Percentiles rank a stretch among this genome's conserved stretches.
Conservation (phyloP, 2,329 filamentous ascomycete species). For the Cadophora luteo-olivacea region DNA sequence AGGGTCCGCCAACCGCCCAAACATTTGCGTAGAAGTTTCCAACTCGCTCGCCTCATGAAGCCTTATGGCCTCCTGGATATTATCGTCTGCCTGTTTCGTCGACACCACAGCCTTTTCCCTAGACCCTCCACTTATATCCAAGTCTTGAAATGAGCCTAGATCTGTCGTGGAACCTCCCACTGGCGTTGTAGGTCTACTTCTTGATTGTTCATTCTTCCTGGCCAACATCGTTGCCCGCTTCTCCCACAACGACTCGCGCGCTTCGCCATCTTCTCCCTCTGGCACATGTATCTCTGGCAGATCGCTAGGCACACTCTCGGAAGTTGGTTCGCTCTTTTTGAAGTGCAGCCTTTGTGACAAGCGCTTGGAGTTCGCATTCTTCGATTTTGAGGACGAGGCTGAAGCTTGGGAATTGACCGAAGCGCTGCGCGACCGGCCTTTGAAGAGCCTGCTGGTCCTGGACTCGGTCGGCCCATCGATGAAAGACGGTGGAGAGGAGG, state of each 20-base stretch:
- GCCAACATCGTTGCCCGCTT: slow-evolving; percentile 90
- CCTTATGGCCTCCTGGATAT: slow-evolving; percentile 94
- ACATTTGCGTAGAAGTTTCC: slow-evolving; percentile 81
- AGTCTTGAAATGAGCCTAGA: slow-evolving; percentile 31
- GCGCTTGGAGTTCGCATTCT: slow-evolving; percentile 46
- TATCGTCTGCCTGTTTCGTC: slow-evolving; percentile 63
- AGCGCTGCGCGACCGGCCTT: slow-evolving; percentile 49
- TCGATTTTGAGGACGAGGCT: slow-evolving; percentile 33
- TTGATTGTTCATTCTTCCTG: slow-evolving; percentile 57
- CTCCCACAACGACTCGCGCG: slow-evolving; percentile 82
- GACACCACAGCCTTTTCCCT: slow-evolving; percentile 48
- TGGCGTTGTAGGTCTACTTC: slow-evolving; percentile 51
- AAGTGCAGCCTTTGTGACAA: slow-evolving; percentile 77
- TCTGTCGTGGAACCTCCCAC: slow-evolving; percentile 36
- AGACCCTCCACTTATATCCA: slow-evolving; percentile 37
- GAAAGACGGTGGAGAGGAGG: slow-evolving; percentile 30
- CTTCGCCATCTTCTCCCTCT: slow-evolving; percentile 52
- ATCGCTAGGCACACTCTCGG: slow-evolving; percentile 78
- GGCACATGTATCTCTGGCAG: slow-evolving; percentile 74
- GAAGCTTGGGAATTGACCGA: slow-evolving; percentile 54
- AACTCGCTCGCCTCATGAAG: slow-evolving; percentile 88
- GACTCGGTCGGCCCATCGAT: slow-evolving; percentile 31
- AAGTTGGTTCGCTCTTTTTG: slow-evolving; percentile 62
- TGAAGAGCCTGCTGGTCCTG: slow-evolving; percentile 44
- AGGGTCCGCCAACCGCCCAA: slow-evolving; percentile 82